Conservation (phyloP, 177 flowering plant genomes). For the Vitis hybrid region DNA sequence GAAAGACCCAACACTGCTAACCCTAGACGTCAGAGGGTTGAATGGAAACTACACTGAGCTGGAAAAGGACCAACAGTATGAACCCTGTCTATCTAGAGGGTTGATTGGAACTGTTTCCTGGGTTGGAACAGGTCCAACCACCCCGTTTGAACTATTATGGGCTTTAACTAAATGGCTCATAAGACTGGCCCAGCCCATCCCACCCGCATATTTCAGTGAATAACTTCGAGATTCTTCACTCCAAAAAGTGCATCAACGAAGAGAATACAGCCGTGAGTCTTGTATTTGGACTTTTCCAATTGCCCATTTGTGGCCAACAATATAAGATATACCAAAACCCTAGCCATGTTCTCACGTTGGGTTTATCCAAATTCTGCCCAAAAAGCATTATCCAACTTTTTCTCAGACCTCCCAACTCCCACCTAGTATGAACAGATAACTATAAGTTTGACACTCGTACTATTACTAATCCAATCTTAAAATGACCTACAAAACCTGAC, state of each 20-base stretch:
- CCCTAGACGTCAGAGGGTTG: no score
- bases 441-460: not conserved
- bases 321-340: not conserved
- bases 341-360: no score
- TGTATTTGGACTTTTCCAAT: not conserved
- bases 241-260: not conserved
- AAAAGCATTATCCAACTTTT: not conserved
- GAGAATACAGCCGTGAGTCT: not conserved
- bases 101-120: no score
- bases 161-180: not conserved
- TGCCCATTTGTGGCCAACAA: not conserved
- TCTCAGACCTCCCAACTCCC: slow-evolving; percentile 15
- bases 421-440: slow-evolving; percentile 9
- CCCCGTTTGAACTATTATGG: no score
- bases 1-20: no score
- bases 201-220: not conserved
- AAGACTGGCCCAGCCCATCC: not conserved
- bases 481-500: not conserved
- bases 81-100: no score
- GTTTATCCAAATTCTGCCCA: slow-evolving; percentile 4
- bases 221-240: not conserved
- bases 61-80: no score
- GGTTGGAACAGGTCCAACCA: no score
- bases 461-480: not conserved
- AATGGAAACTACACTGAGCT: no score